These are phyloP conservation scores for Fusarium praegraminearum DNA, from an alignment of 2,329 filamentous ascomycete species.

Conservation along the genomic window DNA sequence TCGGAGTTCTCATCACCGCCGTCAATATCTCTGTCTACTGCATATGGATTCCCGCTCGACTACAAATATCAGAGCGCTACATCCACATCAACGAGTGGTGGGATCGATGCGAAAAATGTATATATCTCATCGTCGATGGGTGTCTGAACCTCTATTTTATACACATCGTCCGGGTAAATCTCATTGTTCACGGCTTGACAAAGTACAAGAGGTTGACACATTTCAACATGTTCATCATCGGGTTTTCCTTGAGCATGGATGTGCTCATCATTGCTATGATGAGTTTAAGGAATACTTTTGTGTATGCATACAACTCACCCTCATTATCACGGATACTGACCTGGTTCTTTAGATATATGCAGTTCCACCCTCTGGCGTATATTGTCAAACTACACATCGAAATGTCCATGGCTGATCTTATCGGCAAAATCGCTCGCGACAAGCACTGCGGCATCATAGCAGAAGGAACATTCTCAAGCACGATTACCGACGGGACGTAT, in stretches of 20 bases:
- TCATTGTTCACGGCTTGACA: conserved; percentile 40
- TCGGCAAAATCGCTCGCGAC: conserved; percentile 54
- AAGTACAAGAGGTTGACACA: conserved; percentile 45
- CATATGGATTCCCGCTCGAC: conserved; percentile 46
- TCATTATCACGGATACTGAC: not conserved
- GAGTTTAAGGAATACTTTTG: conserved; percentile 47
- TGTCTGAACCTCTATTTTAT: conserved; percentile 46
- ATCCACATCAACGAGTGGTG: conserved; percentile 47
- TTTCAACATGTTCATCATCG: conserved; percentile 49
- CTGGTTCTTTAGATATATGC: conserved; percentile 53
- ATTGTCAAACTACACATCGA: conserved; percentile 67
- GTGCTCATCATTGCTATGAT: conserved; percentile 48
- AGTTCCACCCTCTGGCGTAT: conserved; percentile 65
- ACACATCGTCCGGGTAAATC: conserved; percentile 40
- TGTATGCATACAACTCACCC: conserved; percentile 34
- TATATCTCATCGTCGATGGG: conserved; percentile 46
- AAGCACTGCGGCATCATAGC: conserved; percentile 32
- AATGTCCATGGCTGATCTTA: conserved; percentile 65
- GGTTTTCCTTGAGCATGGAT: conserved; percentile 47
- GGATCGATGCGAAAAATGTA: conserved; percentile 48
- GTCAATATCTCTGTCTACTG: conserved; percentile 47
- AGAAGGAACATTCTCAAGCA: conserved; percentile 37
- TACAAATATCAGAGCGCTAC: conserved; percentile 42
- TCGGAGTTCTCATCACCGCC: conserved; percentile 43
- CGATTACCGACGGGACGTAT: conserved; percentile 26